Conservation (phyloP, 2,329 filamentous ascomycete species). For the Trichophyton simii region DNA sequence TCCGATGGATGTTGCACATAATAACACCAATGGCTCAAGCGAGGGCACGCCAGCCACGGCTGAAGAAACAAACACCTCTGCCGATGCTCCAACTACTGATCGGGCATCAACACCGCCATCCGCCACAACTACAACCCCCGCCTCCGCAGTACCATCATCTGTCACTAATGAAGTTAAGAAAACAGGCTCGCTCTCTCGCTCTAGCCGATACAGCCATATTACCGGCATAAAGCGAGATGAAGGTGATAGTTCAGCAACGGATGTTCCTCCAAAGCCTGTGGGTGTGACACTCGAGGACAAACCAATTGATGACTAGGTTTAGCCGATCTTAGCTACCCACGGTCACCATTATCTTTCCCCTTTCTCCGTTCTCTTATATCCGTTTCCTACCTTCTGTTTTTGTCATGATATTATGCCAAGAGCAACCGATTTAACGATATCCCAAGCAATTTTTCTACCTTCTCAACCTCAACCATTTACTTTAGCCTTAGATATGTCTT, state of each 20-base stretch:
- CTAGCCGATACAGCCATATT: conserved; percentile 38
- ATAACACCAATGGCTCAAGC: conserved; percentile 31
- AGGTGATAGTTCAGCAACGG: conserved; percentile 25
- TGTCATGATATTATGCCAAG: conserved; percentile 3
- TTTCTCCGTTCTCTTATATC: neutral
- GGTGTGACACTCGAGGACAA: conserved; percentile 60
- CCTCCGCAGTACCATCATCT: conserved; percentile 17
- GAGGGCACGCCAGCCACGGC: conserved; percentile 15
- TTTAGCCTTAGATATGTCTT: neutral
- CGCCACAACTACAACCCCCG: neutral
- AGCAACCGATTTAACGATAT: conserved; percentile 4
- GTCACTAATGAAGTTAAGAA: conserved; percentile 40
- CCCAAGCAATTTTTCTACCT: neutral
- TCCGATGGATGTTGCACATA: conserved; percentile 13
- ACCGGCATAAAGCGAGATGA: conserved; percentile 41
- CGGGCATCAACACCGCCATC: conserved; percentile 20
- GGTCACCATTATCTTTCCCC: neutral
- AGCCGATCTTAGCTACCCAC: neutral
- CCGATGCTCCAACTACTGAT: conserved; percentile 21
- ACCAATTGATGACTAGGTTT: conserved; percentile 58
- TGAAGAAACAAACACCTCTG: conserved; percentile 14
- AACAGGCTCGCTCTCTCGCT: conserved; percentile 51
- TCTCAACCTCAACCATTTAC: neutral
- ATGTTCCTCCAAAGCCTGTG: conserved; percentile 17
- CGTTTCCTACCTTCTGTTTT: neutral